These are phyloP conservation scores for Saccharum officinarum DNA, from an alignment of 176 grass and related monocot genomes.

Conservation along the genomic window DNA sequence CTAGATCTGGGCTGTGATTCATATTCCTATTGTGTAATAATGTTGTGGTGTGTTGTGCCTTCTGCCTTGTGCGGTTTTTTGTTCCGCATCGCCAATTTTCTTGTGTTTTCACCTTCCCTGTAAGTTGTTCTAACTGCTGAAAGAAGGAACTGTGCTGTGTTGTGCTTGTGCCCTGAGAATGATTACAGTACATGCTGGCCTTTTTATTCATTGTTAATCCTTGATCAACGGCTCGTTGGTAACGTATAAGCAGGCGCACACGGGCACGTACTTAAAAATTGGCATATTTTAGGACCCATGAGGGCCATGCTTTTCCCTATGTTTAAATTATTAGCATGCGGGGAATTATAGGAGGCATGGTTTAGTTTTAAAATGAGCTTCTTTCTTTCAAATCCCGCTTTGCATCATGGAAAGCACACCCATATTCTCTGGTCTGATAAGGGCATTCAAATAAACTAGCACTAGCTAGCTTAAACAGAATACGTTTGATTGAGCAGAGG, in stretches of 20 bases:
- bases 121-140: constrained; percentile 19
- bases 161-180: not conserved
- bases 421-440: constrained; percentile 23
- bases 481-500: not conserved
- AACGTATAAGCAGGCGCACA: not conserved
- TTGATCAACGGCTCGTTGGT: not conserved
- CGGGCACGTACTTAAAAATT: not conserved
- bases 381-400: not conserved
- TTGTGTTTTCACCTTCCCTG: not conserved
- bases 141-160: not conserved
- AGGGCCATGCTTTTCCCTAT: not conserved
- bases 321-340: not conserved
- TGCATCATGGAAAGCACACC: constrained; percentile 9
- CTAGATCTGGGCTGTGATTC: constrained; percentile 18
- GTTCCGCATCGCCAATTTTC: not conserved
- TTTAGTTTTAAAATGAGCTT: constrained; percentile 5
- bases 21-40: constrained; percentile 7
- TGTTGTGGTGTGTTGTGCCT: constrained; percentile 19
- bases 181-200: not conserved
- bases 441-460: not conserved
- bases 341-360: not conserved
- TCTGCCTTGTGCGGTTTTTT: constrained; percentile 19
- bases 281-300: constrained; percentile 11
- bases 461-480: not conserved
- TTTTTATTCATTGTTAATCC: not conserved